These are phyloP conservation scores for Penicillium sp. DNA, from an alignment of 2,329 filamentous ascomycete genomes.

Conservation along the genomic window DNA sequence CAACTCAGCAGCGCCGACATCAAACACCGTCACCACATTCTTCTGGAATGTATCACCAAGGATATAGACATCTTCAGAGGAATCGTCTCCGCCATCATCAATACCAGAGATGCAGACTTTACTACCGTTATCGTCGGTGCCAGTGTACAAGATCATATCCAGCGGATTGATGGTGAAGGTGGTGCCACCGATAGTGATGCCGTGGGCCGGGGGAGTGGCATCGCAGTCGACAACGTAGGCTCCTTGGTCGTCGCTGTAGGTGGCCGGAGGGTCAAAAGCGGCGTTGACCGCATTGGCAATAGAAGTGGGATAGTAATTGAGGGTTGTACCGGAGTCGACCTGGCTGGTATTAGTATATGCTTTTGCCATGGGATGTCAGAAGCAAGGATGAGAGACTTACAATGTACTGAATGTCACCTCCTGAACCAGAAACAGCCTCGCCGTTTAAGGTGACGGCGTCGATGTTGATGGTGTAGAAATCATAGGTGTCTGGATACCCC, in stretches of 20 bases:
- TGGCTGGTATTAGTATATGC: slow-evolving; percentile 7
- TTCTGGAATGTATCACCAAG: slow-evolving; percentile 48
- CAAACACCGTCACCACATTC: slow-evolving; percentile 51
- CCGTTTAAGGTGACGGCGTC: slow-evolving; percentile 12
- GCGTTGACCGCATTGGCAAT: slow-evolving; percentile 39
- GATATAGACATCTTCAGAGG: slow-evolving; percentile 17
- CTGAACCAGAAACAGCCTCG: slow-evolving; percentile 3
- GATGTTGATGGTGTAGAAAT: slow-evolving; percentile 20
- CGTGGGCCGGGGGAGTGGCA: slow-evolving; percentile 42
- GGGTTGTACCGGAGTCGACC: slow-evolving; percentile 28
- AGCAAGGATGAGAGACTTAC: slow-evolving; percentile 2
- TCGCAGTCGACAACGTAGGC: slow-evolving; percentile 45
- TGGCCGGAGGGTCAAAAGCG: slow-evolving; percentile 43
- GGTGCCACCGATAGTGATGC: slow-evolving; percentile 39
- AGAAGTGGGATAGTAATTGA: slow-evolving; percentile 38
- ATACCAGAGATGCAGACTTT: slow-evolving; percentile 18
- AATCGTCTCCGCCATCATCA: slow-evolving; percentile 10
- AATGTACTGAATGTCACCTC: slow-evolving; percentile 13
- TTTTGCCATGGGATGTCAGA: neutral
- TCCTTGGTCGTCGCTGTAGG: slow-evolving; percentile 29
- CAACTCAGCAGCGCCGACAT: slow-evolving; percentile 49
- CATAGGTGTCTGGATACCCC: slow-evolving; percentile 12
- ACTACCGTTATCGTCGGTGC: slow-evolving; percentile 12
- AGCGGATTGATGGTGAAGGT: slow-evolving; percentile 29
- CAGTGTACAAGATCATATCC: slow-evolving; percentile 30